Evolutionary conservation across 2,329 filamentous ascomycete genomes (phyloP).

Genomic region (Calonectria crousiana): DNA sequence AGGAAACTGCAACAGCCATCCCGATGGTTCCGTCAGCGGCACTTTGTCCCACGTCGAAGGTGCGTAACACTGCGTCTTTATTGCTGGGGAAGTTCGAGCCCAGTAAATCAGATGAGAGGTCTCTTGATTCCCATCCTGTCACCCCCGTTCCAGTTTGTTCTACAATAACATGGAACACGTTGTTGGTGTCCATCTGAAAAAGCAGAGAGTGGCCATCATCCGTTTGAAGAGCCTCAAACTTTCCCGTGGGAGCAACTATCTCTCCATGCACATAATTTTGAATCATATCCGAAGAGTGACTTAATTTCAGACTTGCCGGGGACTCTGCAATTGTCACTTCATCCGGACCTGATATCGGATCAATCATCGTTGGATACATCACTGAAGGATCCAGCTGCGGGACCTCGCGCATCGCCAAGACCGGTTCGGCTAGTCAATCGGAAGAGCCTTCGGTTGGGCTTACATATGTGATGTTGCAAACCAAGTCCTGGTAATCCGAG

Average conservation of each 20-base stretch:
- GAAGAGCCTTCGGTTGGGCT: no score
- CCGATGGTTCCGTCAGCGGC: neutral
- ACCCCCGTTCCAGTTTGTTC: slow-evolving; percentile 6
- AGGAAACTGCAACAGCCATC: neutral
- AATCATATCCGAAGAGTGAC: slow-evolving; percentile 1
- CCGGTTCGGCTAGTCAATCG: no score
- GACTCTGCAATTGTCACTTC: neutral
- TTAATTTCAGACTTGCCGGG: neutral
- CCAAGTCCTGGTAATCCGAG: no score
- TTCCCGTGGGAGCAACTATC: slow-evolving; percentile 2
- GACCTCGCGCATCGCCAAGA: no score
- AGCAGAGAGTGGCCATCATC: slow-evolving; percentile 15
- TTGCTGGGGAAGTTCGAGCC: neutral
- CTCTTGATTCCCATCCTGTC: neutral
- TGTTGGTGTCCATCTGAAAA: neutral
- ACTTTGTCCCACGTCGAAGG: slow-evolving; percentile 15
- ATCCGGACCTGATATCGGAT: no score
- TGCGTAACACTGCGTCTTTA: neutral
- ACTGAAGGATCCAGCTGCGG: no score
- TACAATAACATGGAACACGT: neutral
- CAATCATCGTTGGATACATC: no score
- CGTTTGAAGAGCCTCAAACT: slow-evolving; percentile 21
- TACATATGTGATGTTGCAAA: no score
- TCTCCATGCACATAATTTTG: slow-evolving; percentile 20
- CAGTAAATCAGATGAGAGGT: neutral